Evolutionary conservation across 129 eudicot genomes (phyloP), one percentile per base, ranked within the genome.

Genomic region (Flaveria bidentis): DNA sequence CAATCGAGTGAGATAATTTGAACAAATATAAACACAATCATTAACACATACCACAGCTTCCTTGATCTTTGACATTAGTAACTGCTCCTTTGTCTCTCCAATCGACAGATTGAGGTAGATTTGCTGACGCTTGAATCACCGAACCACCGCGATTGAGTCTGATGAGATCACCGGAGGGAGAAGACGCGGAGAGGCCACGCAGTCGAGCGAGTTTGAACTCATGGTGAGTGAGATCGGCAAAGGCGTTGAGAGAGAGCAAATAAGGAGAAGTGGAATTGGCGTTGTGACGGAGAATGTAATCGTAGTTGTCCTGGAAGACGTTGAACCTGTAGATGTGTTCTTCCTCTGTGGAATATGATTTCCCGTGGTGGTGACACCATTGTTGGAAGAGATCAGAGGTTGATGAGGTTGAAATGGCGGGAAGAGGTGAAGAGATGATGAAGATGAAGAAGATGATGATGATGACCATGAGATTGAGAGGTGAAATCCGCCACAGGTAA

Each of bases 11-110:
- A 50, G 14, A 79, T 4, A 10, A 16, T 17, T 30, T 2, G 47
- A 75, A 33, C 13, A 45, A 0, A 82, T 20, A 36, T 53, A 39
- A 5, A 41, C 2, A 80, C 18, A 44, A 69, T 60, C 52, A 50
- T 14, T 6, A 13, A 73, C 18, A 39, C 90, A 81, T 87, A 95
- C 99, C 99, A 76, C 99, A 95, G 57, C 86, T 89, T 20, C 94
- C 99, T 77, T 95, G 99, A 86, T 95, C 90, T 75, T 95, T 95
- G 51, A 91, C 97, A 52, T 67, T 73, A 22, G 99, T 87, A 62
- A 95, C 99, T n/a, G 96, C 97, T 20, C 99, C 99, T 69, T 87
- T 75, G 36, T 78, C 75, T 78, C 99, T 87, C 99, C 99, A 95
- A 91, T 91, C 99, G 36, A 91, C 0, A 3, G 91, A 82, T 75